Evolutionary conservation across 257 asterid genomes (phyloP), one percentile per base, ranked within the genome.

Genomic region (Apocynum venetum): DNA sequence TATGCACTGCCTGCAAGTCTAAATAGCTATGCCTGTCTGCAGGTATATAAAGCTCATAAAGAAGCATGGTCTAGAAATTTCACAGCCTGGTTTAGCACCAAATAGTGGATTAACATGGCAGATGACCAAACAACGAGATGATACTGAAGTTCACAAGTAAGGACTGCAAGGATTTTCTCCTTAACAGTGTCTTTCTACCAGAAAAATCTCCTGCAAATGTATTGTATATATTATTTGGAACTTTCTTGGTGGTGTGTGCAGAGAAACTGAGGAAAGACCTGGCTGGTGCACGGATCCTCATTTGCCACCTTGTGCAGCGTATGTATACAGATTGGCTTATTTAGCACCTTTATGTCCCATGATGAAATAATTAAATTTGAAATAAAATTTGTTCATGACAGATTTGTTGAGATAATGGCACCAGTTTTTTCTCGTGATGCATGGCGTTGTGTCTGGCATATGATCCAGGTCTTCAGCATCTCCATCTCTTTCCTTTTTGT

Each of bases 251-350:
- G 76, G 59, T 71, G 78, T 80, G 76, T 47, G 52, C 79, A 93
- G 98, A 90, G 93, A 84, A 68, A 88, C 96, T 10, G 91, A 88
- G 87, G 99, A 93, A 87, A 89, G 91, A 73, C 91, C 94, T 0
- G 98, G 97, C 56, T 95, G 96, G 96, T 95, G 99, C 80, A 6
- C 80, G 10, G 94, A 93, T 85, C 97, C 97, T 74, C 97, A 87
- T 76, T 76, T 91, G 87, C 97, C 99, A 71, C 99, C 98, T 20
- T 95, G 99, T 86, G 99, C 99, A 78, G 98, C 96, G 99, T 93
- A 93, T 51, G 96, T 77, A 38, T 72, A 76, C n/a, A 35, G 46
- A 46, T 80, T 48, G 17, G 35, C 70, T 11, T 17, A 19, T 47
- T 40, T 61, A 15, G 35, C 55, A 69, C 41, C 48, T 73, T 57